Conservation (phyloP, 306 rosid genomes). For the Cucurbita pepo region DNA sequence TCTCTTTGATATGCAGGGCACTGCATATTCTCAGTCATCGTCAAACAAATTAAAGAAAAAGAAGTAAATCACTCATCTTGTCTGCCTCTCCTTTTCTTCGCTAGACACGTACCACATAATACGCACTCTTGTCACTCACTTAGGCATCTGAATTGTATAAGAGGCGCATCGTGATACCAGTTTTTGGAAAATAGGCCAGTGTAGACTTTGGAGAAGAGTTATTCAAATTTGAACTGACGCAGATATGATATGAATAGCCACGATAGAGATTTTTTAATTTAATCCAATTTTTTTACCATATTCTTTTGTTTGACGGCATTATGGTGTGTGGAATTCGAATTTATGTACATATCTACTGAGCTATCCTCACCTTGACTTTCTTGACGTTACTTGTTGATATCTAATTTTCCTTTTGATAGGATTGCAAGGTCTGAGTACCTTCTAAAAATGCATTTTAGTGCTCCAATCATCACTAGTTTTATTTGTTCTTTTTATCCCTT, state of each 20-base stretch:
- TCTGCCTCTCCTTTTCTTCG: not conserved
- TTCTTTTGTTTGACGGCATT: not conserved
- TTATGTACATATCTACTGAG: too few relatives aligned
- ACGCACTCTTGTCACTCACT: not conserved
- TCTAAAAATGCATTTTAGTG: not conserved
- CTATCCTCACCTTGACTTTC: too few relatives aligned
- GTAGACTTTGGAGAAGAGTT: not conserved
- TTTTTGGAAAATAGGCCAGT: not conserved
- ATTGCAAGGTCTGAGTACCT: not conserved
- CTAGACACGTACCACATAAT: not conserved
- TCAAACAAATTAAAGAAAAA: constrained; percentile 76
- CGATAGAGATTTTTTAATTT: not conserved
- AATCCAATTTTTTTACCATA: not conserved
- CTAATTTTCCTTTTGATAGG: not conserved
- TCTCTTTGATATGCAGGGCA: constrained; percentile 49
- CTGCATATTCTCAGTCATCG: constrained; percentile 48
- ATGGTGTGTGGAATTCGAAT: too few relatives aligned
- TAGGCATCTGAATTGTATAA: not conserved
- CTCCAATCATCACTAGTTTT: not conserved
- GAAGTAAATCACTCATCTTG: constrained; percentile 39
- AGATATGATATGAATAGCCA: not conserved
- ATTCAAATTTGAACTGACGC: not conserved
- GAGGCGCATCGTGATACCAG: not conserved
- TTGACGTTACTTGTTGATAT: not conserved
- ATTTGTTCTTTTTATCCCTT: not conserved